phyloP scores from a whole-genome alignment of 2,329 filamentous ascomycete genomes.

The Drechmeria coniospora region DNA sequence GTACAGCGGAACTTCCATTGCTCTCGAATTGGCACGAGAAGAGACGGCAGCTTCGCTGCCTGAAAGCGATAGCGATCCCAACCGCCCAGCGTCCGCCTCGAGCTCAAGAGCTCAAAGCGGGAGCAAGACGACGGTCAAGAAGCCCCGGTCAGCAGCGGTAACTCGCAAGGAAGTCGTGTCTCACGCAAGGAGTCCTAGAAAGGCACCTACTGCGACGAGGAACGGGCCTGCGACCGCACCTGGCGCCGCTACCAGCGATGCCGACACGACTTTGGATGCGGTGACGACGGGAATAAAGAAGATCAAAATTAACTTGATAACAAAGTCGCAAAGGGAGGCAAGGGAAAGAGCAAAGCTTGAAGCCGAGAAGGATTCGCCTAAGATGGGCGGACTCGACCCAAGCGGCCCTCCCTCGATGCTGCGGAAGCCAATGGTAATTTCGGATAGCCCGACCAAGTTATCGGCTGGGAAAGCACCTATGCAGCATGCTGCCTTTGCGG shows the following conservation, averaged over 20 bases:
- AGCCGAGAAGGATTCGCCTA: constrained; percentile 6
- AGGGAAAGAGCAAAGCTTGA: constrained; percentile 21
- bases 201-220: constrained; percentile 5
- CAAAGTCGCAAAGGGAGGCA: constrained; percentile 41
- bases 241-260: constrained; percentile 4
- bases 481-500: too few relatives aligned
- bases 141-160: constrained; percentile 37
- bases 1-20: constrained; percentile 24
- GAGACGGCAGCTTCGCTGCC: constrained; percentile 3
- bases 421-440: too few relatives aligned
- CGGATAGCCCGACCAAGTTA: too few relatives aligned
- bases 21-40: constrained; percentile 11
- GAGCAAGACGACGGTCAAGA: constrained; percentile 38
- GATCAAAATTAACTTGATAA: constrained; percentile 46
- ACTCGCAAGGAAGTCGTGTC: constrained; percentile 6
- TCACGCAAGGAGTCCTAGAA: too few relatives aligned
- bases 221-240: constrained; percentile 3
- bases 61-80: constrained; percentile 2
- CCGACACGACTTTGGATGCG: constrained; percentile 31
- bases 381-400: too few relatives aligned
- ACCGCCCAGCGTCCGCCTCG: constrained; percentile 24
- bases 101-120: constrained; percentile 22
- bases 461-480: too few relatives aligned
- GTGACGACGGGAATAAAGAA: constrained; percentile 45
- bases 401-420: too few relatives aligned